Conservation (phyloP, 2,329 filamentous ascomycete species). For the Aspergillus fumigatus region DNA sequence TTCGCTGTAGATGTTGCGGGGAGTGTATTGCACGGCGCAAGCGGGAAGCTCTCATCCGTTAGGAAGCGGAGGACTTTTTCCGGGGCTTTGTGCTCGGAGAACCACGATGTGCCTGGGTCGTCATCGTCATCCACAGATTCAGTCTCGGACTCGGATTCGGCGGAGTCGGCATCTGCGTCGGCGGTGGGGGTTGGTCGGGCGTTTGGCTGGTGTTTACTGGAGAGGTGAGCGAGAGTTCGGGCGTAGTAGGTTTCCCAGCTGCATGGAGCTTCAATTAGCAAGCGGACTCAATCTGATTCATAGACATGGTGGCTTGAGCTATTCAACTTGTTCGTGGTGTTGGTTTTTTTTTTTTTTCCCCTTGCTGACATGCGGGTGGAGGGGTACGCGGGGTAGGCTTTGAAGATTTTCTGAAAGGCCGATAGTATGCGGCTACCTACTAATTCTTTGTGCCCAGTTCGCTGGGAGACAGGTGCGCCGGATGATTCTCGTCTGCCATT, state of each 20-base stretch:
- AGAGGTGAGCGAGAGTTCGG: conserved; percentile 38
- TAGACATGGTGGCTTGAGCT: conserved; percentile 1
- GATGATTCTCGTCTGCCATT: conserved; percentile 38
- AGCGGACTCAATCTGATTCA: background rate
- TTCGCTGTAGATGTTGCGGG: background rate
- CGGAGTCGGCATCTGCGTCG: conserved; percentile 52
- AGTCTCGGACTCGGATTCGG: conserved; percentile 60
- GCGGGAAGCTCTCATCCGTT: conserved; percentile 44
- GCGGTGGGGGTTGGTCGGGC: conserved; percentile 27
- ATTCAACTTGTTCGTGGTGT: background rate
- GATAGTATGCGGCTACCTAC: conserved; percentile 48
- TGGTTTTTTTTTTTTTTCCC: background rate
- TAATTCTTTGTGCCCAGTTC: conserved; percentile 85
- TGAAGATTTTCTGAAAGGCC: background rate
- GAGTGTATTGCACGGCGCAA: conserved; percentile 36
- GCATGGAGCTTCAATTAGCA: conserved; percentile 1
- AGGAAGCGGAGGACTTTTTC: conserved; percentile 71
- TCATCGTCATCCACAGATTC: conserved; percentile 60
- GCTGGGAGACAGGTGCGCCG: conserved; percentile 70
- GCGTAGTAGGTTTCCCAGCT: conserved; percentile 62
- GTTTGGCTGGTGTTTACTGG: conserved; percentile 19
- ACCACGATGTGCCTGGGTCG: conserved; percentile 84
- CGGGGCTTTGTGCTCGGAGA: conserved; percentile 87
- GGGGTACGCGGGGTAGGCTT: conserved; percentile 8
- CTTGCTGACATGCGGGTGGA: background rate